Evolutionary conservation across 1,284 basidiomycete genomes (phyloP).

Genomic region (Coniophora puteana): DNA sequence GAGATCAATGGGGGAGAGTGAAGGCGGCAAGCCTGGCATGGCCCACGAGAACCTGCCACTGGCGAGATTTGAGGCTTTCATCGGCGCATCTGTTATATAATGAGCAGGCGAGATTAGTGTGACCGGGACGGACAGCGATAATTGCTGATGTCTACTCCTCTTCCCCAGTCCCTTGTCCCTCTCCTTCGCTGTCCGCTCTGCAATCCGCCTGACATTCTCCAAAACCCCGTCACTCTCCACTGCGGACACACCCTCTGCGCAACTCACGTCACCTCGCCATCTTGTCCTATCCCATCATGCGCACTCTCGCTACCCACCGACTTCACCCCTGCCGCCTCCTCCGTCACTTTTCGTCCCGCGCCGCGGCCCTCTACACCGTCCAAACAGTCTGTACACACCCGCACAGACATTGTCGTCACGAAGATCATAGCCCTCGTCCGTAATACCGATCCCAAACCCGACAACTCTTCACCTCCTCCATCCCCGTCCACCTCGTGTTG

Average conservation of each 20-base stretch:
- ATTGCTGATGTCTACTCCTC: too few relatives aligned
- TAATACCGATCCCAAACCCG: conserved; percentile 22
- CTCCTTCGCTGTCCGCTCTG: conserved; percentile 42
- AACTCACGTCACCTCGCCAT: conserved; percentile 15
- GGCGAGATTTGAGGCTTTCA: too few relatives aligned
- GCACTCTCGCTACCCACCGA: conserved; percentile 11
- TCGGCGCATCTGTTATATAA: too few relatives aligned
- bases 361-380: conserved; percentile 20
- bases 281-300: conserved; percentile 21
- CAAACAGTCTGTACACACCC: conserved; percentile 2
- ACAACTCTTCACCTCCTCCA: conserved; percentile 16
- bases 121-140: too few relatives aligned
- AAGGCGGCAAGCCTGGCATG: too few relatives aligned
- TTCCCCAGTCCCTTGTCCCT: conserved; percentile 18
- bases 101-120: too few relatives aligned
- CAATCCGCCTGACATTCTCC: conserved; percentile 27
- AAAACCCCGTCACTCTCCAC: conserved; percentile 46
- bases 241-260: conserved; percentile 57
- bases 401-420: conserved; percentile 59
- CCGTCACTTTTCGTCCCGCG: conserved; percentile 29
- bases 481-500: neutral
- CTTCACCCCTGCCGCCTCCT: conserved; percentile 28
- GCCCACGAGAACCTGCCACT: too few relatives aligned
- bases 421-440: conserved; percentile 51
- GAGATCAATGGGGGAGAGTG: too few relatives aligned